Conservation (phyloP, 2,329 filamentous ascomycete species). For the Pestalotiopsis sp. region DNA sequence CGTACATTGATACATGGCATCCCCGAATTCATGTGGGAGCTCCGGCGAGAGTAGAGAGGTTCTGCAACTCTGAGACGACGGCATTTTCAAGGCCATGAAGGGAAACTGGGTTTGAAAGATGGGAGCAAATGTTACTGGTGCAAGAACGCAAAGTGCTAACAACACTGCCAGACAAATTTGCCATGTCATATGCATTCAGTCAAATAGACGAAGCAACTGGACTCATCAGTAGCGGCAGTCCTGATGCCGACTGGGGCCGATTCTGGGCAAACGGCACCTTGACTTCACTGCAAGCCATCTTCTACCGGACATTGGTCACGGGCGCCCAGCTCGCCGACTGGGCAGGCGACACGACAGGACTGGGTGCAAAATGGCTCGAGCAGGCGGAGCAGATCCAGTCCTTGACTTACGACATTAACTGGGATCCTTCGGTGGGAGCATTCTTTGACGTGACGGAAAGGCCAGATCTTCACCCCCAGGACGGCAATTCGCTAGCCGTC, state of each 20-base stretch:
- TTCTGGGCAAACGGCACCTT: conserved; percentile 24
- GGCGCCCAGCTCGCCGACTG: conserved; percentile 53
- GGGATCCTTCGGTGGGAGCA: conserved; percentile 48
- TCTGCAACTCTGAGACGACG: no score
- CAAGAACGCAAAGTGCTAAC: neutral
- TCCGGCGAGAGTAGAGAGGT: no score
- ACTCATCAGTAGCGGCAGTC: conserved; percentile 24
- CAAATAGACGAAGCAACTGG: conserved; percentile 24
- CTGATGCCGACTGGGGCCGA: conserved; percentile 30
- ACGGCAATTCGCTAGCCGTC: conserved; percentile 60
- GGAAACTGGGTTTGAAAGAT: no score
- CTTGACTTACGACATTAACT: conserved; percentile 50
- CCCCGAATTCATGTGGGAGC: neutral
- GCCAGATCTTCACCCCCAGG: conserved; percentile 58
- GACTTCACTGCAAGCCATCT: conserved; percentile 29
- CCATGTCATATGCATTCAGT: conserved; percentile 37
- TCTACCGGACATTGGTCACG: conserved; percentile 57
- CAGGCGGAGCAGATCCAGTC: conserved; percentile 42
- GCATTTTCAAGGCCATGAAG: no score
- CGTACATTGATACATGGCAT: neutral
- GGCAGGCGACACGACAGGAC: conserved; percentile 40
- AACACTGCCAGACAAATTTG: conserved; percentile 36
- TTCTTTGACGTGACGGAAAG: conserved; percentile 44
- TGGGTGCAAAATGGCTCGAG: conserved; percentile 42
- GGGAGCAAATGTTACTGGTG: no score